These are phyloP conservation scores for Symbiodinium natans DNA, from an alignment of 73 alveolate genomes.

Conservation along the genomic window DNA sequence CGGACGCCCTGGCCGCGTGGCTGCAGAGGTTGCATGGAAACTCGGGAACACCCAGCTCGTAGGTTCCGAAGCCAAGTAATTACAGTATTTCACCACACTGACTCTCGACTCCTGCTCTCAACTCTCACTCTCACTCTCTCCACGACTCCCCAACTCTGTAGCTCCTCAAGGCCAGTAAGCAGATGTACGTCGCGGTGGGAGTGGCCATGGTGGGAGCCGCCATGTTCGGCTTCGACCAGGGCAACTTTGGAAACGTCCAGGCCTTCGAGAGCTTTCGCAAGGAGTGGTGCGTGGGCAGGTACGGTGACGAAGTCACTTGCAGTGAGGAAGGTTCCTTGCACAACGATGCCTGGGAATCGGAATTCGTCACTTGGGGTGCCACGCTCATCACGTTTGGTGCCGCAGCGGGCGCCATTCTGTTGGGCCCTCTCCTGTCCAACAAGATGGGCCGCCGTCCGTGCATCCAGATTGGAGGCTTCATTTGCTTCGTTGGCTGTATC, in stretches of 20 bases:
- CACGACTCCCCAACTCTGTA: too few relatives aligned
- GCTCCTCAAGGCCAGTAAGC: constrained; percentile 75
- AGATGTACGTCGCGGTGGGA: constrained; percentile 79
- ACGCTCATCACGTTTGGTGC: constrained; percentile 88
- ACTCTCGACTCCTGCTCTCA: too few relatives aligned
- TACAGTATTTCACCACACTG: too few relatives aligned
- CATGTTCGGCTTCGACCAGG: constrained; percentile 90
- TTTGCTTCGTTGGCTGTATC: constrained; percentile 67
- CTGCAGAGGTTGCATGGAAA: too few relatives aligned
- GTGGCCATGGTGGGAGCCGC: constrained; percentile 93
- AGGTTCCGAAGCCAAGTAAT: too few relatives aligned
- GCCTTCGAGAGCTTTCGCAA: constrained; percentile 58
- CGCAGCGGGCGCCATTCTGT: constrained; percentile 58
- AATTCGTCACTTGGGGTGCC: constrained; percentile 90
- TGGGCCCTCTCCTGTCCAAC: not conserved
- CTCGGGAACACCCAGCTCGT: too few relatives aligned
- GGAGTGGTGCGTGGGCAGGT: constrained; percentile 79
- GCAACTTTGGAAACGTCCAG: constrained; percentile 89
- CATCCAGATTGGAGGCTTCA: constrained; percentile 77
- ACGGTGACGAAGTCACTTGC: constrained; percentile 33
- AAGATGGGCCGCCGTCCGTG: constrained; percentile 87
- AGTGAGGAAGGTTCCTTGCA: constrained; percentile 59
- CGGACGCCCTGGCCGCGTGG: too few relatives aligned
- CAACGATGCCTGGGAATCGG: constrained; percentile 46
- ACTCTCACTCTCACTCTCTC: too few relatives aligned